phyloP scores from a whole-genome alignment of 805 yeast species.

The Lipomyces orientalis region DNA sequence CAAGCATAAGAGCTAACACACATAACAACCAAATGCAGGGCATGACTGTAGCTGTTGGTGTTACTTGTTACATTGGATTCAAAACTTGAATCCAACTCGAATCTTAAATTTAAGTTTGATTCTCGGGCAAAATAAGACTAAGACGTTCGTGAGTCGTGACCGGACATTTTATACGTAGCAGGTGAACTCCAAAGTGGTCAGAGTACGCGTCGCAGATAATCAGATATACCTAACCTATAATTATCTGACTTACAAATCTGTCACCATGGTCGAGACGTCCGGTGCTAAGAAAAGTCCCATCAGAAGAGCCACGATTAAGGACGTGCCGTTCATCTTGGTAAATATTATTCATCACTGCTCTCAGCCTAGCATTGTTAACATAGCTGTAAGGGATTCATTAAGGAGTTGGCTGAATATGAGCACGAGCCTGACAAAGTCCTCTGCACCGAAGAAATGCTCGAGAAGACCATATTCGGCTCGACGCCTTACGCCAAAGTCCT shows the following conservation, averaged over 20 bases:
- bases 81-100: neutral
- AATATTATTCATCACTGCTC: neutral
- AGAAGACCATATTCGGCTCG: conserved; percentile 29
- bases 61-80: neutral
- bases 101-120: neutral
- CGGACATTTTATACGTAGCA: neutral
- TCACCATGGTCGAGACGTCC: neutral
- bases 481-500: conserved; percentile 30
- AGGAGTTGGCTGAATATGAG: conserved; percentile 34
- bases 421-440: conserved; percentile 34
- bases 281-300: conserved; percentile 17
- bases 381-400: conserved; percentile 23
- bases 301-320: conserved; percentile 32
- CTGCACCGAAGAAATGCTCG: conserved; percentile 33
- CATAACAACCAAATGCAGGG: neutral
- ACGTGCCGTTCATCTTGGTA: conserved; percentile 35
- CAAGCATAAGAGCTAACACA: neutral
- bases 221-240: too few species aligned
- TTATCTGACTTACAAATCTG: neutral
- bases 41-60: neutral
- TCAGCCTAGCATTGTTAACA: neutral
- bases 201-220: neutral
- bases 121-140: neutral
- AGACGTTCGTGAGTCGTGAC: too few species aligned
- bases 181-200: neutral